Percentiles rank a stretch among this genome's conserved stretches.
Conservation (phyloP, 495 filamentous ascomycete species). For the Xylaria venustula region DNA sequence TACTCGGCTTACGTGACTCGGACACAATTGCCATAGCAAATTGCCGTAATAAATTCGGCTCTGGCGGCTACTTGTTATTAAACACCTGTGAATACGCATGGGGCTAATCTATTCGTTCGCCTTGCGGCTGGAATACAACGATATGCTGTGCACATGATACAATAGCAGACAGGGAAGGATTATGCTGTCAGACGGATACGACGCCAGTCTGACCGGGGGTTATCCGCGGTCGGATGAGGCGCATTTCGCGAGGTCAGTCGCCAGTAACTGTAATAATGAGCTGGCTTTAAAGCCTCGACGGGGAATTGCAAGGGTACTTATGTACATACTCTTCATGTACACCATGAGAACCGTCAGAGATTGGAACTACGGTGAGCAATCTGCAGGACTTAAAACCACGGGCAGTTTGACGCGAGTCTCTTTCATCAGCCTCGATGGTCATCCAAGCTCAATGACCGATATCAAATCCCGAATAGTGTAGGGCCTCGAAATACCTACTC, state of each 20-base stretch:
- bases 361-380: background rate
- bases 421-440: background rate
- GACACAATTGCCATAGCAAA: background rate
- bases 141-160: background rate
- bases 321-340: background rate
- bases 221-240: conserved; percentile 10
- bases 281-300: background rate
- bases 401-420: background rate
- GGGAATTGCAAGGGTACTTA: background rate
- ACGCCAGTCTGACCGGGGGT: conserved; percentile 9
- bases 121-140: background rate
- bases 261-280: background rate
- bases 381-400: background rate
- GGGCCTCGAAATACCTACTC: background rate
- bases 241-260: background rate
- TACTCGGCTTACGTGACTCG: background rate
- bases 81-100: background rate
- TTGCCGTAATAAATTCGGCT: background rate
- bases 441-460: background rate
- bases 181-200: conserved; percentile 9
- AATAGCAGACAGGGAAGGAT: background rate
- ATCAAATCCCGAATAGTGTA: background rate
- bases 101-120: background rate
- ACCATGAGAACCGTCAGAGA: background rate
- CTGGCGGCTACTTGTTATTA: background rate